A percentile compares a stretch with the other conserved stretches of the same genome.
Evolutionary conservation across 768 basidiomycete genomes (phyloP).

Genomic region (Pleurotus pulmonarius): DNA sequence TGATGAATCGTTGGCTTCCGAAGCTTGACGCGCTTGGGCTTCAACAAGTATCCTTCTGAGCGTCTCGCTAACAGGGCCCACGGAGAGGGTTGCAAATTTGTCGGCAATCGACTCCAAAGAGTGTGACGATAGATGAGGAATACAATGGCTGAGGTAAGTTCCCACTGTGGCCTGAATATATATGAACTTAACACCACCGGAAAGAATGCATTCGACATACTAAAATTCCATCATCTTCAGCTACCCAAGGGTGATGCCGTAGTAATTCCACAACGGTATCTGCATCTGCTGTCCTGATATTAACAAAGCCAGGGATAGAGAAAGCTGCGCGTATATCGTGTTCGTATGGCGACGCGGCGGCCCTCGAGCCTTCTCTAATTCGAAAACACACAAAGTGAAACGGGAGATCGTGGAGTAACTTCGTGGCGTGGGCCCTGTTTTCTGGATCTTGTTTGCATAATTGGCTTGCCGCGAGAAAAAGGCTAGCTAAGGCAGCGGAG

Average conservation of each 20-base stretch:
- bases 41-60: neutral
- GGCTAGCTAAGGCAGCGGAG: conserved; percentile 33
- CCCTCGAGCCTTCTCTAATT: conserved; percentile 37
- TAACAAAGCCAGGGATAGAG: conserved; percentile 13
- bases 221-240: conserved; percentile 22
- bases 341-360: conserved; percentile 34
- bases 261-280: conserved; percentile 34
- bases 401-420: conserved; percentile 25
- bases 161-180: conserved; percentile 7
- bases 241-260: conserved; percentile 33
- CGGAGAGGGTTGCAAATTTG: neutral
- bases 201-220: conserved; percentile 22
- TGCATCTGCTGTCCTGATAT: conserved; percentile 26
- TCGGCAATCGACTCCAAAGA: neutral
- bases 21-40: neutral
- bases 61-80: neutral
- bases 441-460: conserved; percentile 22
- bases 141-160: neutral
- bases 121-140: neutral
- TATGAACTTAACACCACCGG: conserved; percentile 11
- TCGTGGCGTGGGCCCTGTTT: conserved; percentile 13
- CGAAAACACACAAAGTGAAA: conserved; percentile 40
- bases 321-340: conserved; percentile 20
- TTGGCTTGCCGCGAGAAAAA: conserved; percentile 29
- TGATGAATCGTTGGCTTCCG: neutral